A percentile compares a stretch with the other conserved stretches of the same genome.
Conservation (phyloP, 2,329 filamentous ascomycete species). For the Incumbomyces delicatus region DNA sequence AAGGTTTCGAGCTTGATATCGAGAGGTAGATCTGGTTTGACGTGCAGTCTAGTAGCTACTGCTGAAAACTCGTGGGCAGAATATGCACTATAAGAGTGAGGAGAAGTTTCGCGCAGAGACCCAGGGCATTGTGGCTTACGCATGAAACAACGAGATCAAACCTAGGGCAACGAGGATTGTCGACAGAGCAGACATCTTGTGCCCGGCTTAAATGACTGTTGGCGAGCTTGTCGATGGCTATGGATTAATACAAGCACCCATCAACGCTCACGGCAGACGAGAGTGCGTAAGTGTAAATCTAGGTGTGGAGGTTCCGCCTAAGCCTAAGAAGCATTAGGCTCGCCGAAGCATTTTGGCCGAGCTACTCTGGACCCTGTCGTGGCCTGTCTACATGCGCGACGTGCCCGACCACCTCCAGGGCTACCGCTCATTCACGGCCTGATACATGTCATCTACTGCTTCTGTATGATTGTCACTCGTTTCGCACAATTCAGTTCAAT, state of each 20-base stretch:
- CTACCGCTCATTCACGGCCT: not conserved
- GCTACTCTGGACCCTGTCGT: too few relatives aligned
- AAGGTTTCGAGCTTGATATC: conserved; percentile 87
- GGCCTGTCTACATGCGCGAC: too few relatives aligned
- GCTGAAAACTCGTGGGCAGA: conserved; percentile 87
- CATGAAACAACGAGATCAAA: conserved; percentile 69
- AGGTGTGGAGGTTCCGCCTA: too few relatives aligned
- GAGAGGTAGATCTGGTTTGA: conserved; percentile 50
- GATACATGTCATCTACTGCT: too few relatives aligned
- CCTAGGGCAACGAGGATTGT: conserved; percentile 63
- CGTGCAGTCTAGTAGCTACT: conserved; percentile 35
- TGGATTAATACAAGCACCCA: too few relatives aligned
- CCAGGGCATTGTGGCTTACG: conserved; percentile 49
- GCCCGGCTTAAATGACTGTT: not conserved
- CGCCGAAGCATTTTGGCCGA: too few relatives aligned
- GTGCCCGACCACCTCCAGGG: not conserved
- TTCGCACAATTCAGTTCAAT: conserved; percentile 4
- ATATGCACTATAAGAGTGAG: conserved; percentile 60
- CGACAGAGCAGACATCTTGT: conserved; percentile 60
- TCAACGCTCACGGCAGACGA: too few relatives aligned
- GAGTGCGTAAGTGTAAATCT: not conserved
- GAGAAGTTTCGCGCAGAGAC: conserved; percentile 12
- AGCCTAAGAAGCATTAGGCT: too few relatives aligned
- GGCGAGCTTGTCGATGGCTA: not conserved
- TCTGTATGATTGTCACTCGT: conserved; percentile 2